A percentile compares a stretch with the other conserved stretches of the same genome.
Evolutionary conservation across 495 filamentous ascomycete genomes (phyloP).

Genomic region (Achaetomiella virescens): DNA sequence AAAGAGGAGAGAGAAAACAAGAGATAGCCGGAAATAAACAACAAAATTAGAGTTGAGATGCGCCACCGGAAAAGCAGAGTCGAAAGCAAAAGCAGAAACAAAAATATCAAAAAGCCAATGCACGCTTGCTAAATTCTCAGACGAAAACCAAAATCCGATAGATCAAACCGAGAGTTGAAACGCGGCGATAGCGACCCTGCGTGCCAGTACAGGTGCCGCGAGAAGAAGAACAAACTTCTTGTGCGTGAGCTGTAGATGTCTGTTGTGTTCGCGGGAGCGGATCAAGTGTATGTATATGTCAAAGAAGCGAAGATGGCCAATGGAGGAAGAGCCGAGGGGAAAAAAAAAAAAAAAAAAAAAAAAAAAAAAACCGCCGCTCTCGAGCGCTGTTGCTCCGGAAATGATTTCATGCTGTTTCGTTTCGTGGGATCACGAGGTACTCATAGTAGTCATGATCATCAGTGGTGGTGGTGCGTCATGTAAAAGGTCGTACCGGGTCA

Average conservation of each 20-base stretch:
- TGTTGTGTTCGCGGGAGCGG: conserved; percentile 34
- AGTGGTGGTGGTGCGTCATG: conserved; percentile 10
- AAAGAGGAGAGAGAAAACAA: conserved; percentile 1
- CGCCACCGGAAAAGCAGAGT: conserved; percentile 17
- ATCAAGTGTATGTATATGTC: conserved; percentile 26
- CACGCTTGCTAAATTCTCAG: conserved; percentile 28
- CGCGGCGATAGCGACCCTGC: background rate
- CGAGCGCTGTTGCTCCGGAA: conserved; percentile 7
- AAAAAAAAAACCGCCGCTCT: conserved; percentile 3
- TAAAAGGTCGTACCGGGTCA: conserved; percentile 16
- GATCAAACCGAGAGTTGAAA: conserved; percentile 8
- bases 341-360: conserved; percentile 28
- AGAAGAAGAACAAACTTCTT: conserved; percentile 27
- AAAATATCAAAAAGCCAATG: conserved; percentile 20
- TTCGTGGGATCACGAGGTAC: conserved; percentile 11
- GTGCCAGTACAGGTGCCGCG: conserved; percentile 3
- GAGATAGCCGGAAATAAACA: background rate
- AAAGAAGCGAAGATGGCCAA: background rate
- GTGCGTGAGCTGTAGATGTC: conserved; percentile 34
- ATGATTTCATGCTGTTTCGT: conserved; percentile 6
- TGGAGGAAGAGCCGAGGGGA: conserved; percentile 16
- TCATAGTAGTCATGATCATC: conserved; percentile 15
- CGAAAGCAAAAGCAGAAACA: conserved; percentile 21
- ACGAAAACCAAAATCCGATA: conserved; percentile 9
- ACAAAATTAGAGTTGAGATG: conserved; percentile 17